Percentiles rank a stretch among this genome's conserved stretches.
Evolutionary conservation across 345 rosid genomes (phyloP).

Genomic region (Euphorbia lathyris): DNA sequence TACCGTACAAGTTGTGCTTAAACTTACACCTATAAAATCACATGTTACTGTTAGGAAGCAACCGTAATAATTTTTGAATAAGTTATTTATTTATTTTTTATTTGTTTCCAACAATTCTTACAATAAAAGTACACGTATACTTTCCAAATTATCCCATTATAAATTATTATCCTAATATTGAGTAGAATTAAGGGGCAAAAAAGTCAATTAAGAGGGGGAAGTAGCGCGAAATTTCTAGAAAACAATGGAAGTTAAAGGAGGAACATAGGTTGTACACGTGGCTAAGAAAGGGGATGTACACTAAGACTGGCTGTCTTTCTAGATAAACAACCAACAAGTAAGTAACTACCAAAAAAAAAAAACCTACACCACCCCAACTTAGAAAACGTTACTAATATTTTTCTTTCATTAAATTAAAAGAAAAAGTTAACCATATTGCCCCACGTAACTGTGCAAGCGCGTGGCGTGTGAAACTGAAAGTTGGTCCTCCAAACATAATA

Average conservation of each 20-base stretch:
- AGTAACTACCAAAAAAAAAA: slow-evolving; percentile 11
- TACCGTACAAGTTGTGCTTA: no score
- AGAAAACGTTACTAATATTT: neutral
- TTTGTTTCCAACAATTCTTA: no score
- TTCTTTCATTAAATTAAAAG: neutral
- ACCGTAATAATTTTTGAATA: no score
- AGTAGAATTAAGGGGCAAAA: no score
- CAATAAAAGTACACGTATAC: no score
- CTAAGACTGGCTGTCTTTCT: slow-evolving; percentile 20
- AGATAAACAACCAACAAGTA: slow-evolving; percentile 28
- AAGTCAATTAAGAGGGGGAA: neutral
- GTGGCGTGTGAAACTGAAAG: neutral
- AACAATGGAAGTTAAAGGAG: slow-evolving; percentile 8
- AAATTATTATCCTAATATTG: no score
- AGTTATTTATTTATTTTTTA: no score
- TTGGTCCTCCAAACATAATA: no score
- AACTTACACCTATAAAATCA: no score
- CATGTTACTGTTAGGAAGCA: no score
- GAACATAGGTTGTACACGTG: slow-evolving; percentile 16
- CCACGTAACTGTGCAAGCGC: neutral
- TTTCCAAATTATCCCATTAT: no score
- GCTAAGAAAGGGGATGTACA: neutral
- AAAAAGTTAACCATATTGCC: neutral
- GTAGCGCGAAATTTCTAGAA: neutral
- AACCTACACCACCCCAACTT: neutral